Conservation (phyloP, 257 asterid species). For the Salvia splendens region DNA sequence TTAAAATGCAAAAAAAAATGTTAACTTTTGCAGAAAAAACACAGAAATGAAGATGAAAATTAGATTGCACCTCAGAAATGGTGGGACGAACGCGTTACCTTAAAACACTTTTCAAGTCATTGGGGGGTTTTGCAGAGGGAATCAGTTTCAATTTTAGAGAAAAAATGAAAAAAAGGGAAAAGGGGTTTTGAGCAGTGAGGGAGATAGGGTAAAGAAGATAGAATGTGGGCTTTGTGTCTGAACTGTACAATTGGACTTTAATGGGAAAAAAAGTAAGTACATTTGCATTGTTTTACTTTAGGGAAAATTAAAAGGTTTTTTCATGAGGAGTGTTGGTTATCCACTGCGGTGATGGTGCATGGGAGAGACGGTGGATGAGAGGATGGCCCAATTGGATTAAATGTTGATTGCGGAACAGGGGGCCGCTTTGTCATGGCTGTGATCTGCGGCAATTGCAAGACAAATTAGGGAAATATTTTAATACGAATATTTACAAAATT, state of each 20-base stretch:
- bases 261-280: slow-evolving; percentile 24
- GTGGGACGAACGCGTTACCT: slow-evolving; percentile 29
- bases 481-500: too few relatives aligned
- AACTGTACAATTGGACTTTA: slow-evolving; percentile 33
- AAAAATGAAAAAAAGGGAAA: neutral
- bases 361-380: slow-evolving; percentile 27
- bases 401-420: slow-evolving; percentile 40
- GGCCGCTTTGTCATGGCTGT: slow-evolving; percentile 35
- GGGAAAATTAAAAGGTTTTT: slow-evolving; percentile 12
- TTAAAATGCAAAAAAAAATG: neutral
- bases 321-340: slow-evolving; percentile 5
- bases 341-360: slow-evolving; percentile 39
- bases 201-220: slow-evolving; percentile 57
- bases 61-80: slow-evolving; percentile 29
- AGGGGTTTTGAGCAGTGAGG: neutral
- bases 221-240: slow-evolving; percentile 35
- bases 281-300: slow-evolving; percentile 27
- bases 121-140: slow-evolving; percentile 31
- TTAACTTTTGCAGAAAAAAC: slow-evolving; percentile 18
- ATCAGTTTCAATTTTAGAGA: slow-evolving; percentile 10
- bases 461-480: too few relatives aligned
- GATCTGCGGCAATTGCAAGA: too few relatives aligned
- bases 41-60: slow-evolving; percentile 15
- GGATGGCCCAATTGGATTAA: slow-evolving; percentile 34
- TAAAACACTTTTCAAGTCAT: slow-evolving; percentile 48